A percentile compares a stretch with the other conserved stretches of the same genome.
Evolutionary conservation across 2,329 filamentous ascomycete genomes (phyloP).

Genomic region (Sordariomycetes sp.): DNA sequence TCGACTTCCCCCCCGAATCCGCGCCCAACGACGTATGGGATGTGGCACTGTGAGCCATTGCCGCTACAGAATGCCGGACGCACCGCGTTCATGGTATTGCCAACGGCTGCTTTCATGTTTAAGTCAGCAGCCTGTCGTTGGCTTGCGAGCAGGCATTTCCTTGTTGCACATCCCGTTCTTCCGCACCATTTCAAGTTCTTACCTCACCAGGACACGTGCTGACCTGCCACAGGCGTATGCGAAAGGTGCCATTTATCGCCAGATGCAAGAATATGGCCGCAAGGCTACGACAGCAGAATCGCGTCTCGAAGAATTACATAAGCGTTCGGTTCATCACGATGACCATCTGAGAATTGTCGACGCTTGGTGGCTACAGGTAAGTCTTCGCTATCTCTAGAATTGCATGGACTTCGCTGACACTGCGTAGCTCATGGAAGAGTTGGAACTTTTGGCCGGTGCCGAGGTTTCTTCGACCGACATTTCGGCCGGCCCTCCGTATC

Average conservation of each 20-base stretch:
- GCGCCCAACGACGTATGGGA: no score
- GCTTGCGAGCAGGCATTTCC: no score
- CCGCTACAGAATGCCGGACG: no score
- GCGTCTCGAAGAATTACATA: constrained; percentile 71
- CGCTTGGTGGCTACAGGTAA: constrained; percentile 87
- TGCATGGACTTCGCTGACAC: background rate
- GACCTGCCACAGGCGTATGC: constrained; percentile 25
- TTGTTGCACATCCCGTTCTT: no score
- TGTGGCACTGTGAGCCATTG: no score
- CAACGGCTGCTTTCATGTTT: no score
- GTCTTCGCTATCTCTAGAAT: constrained; percentile 1
- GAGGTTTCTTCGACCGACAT: constrained; percentile 21
- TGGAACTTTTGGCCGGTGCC: constrained; percentile 48
- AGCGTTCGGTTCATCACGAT: constrained; percentile 74
- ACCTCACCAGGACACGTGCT: no score
- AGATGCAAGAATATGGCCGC: constrained; percentile 97
- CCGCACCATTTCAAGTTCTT: no score
- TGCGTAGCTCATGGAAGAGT: constrained; percentile 52
- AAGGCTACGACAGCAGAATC: constrained; percentile 75
- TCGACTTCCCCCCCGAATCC: background rate
- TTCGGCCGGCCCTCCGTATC: constrained; percentile 42
- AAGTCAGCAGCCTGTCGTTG: no score
- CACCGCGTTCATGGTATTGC: no score
- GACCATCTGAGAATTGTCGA: constrained; percentile 88
- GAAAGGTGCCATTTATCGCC: constrained; percentile 92